Evolutionary conservation across 1,284 basidiomycete species (phyloP).

Genomic region (Ceratobasidium sp.): DNA sequence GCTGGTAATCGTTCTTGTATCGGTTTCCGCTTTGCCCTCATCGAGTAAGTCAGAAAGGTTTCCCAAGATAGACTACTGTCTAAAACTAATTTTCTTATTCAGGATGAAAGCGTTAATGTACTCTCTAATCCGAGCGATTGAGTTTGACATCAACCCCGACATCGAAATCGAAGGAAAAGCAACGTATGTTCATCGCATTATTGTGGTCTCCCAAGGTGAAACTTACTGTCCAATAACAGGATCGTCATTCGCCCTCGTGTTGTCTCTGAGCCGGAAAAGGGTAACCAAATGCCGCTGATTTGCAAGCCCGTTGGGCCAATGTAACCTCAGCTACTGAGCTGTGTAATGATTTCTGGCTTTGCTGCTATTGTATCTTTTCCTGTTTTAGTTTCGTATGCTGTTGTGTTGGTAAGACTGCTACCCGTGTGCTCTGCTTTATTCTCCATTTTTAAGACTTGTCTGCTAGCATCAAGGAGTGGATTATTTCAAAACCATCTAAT

Average conservation of each 20-base stretch:
- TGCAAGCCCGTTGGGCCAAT: neutral
- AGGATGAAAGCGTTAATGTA: constrained; percentile 42
- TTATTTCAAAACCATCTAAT: neutral
- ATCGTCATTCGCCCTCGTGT: constrained; percentile 42
- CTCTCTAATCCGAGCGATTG: constrained; percentile 22
- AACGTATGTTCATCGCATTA: neutral
- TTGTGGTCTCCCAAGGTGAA: neutral
- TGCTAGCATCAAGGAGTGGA: too few relatives aligned
- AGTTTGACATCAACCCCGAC: constrained; percentile 29
- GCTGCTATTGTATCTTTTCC: too few relatives aligned
- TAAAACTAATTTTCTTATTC: too few relatives aligned
- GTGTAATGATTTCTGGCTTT: too few relatives aligned
- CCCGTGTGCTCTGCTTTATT: too few relatives aligned
- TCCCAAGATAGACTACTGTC: too few relatives aligned
- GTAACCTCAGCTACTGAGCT: too few relatives aligned
- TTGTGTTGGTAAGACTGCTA: too few relatives aligned
- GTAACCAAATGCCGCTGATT: constrained; percentile 35
- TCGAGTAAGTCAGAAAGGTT: constrained; percentile 21
- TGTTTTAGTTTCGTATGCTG: neutral
- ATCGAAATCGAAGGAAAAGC: constrained; percentile 22
- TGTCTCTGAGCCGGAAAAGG: constrained; percentile 28
- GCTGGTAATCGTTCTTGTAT: constrained; percentile 10
- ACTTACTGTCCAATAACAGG: neutral
- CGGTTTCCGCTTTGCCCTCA: constrained; percentile 19
- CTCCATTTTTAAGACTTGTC: too few relatives aligned